Conservation (phyloP, 2,329 filamentous ascomycete genomes). For the Xylariaceae sp. region DNA sequence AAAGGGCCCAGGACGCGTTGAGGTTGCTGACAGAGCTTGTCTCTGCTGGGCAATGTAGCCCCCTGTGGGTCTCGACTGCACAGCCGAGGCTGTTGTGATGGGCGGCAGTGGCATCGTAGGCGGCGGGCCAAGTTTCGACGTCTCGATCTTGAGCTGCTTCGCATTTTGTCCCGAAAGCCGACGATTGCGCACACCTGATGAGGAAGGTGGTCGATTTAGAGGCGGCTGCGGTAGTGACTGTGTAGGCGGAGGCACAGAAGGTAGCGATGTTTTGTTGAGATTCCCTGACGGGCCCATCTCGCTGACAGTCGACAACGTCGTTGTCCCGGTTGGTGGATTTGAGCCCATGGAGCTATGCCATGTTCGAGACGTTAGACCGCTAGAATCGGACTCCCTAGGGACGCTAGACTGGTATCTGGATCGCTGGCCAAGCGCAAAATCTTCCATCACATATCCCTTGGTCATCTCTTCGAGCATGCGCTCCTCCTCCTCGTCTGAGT, state of each 20-base stretch:
- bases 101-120: slow-evolving; percentile 33
- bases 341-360: slow-evolving; percentile 82
- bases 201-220: slow-evolving; percentile 42
- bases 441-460: slow-evolving; percentile 79
- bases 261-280: slow-evolving; percentile 38
- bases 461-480: slow-evolving; percentile 87
- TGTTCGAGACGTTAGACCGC: slow-evolving; percentile 75
- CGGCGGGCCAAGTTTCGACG: slow-evolving; percentile 48
- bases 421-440: slow-evolving; percentile 76
- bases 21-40: slow-evolving; percentile 48
- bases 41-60: slow-evolving; percentile 50
- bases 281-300: slow-evolving; percentile 55
- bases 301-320: slow-evolving; percentile 72
- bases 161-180: slow-evolving; percentile 80
- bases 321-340: slow-evolving; percentile 72
- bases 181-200: slow-evolving; percentile 69
- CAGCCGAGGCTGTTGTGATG: slow-evolving; percentile 32
- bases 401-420: slow-evolving; percentile 65
- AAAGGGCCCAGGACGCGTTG: slow-evolving; percentile 42
- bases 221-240: slow-evolving; percentile 53
- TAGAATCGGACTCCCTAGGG: slow-evolving; percentile 82
- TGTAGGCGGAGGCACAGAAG: slow-evolving; percentile 54
- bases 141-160: slow-evolving; percentile 90
- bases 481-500: slow-evolving; percentile 77
- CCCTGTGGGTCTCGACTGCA: slow-evolving; percentile 39